phyloP scores from a whole-genome alignment of 257 asterid species.

The Fraxinus excelsior region DNA sequence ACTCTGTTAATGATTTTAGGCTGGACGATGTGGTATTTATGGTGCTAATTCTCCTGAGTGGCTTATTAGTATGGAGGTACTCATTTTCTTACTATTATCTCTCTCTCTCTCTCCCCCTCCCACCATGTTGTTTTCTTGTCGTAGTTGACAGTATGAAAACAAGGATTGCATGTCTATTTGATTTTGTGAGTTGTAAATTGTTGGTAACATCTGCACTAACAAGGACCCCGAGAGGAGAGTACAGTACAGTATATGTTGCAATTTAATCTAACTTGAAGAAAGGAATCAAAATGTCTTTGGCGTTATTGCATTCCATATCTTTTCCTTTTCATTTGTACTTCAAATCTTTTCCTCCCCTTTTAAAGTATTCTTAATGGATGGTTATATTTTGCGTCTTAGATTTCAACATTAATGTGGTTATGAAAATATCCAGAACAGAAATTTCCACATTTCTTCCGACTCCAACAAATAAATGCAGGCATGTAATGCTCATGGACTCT shows the following conservation, averaged over 20 bases:
- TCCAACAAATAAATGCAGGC: constrained; percentile 60
- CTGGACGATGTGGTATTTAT: constrained; percentile 90
- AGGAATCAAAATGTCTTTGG: constrained; percentile 1
- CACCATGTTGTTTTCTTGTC: background rate
- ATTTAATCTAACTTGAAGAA: constrained; percentile 9
- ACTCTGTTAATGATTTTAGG: constrained; percentile 48
- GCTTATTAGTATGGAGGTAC: constrained; percentile 97
- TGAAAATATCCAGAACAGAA: background rate
- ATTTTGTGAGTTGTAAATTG: constrained; percentile 4
- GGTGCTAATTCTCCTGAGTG: constrained; percentile 90
- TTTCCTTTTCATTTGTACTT: too few relatives aligned
- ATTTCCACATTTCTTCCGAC: constrained; percentile 25
- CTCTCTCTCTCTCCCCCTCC: background rate
- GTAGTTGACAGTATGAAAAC: background rate
- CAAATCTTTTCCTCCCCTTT: too few relatives aligned
- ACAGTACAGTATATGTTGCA: background rate
- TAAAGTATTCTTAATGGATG: constrained; percentile 9
- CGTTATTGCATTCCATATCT: background rate
- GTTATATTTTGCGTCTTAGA: background rate
- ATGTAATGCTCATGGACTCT: constrained; percentile 92
- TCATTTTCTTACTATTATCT: constrained; percentile 5
- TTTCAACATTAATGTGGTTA: constrained; percentile 11
- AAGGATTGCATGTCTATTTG: background rate
- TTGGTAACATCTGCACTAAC: constrained; percentile 15
- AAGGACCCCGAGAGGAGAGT: constrained; percentile 12